These are phyloP conservation scores for Phylloporus arenicola DNA, from an alignment of 768 basidiomycete genomes.

Conservation along the genomic window DNA sequence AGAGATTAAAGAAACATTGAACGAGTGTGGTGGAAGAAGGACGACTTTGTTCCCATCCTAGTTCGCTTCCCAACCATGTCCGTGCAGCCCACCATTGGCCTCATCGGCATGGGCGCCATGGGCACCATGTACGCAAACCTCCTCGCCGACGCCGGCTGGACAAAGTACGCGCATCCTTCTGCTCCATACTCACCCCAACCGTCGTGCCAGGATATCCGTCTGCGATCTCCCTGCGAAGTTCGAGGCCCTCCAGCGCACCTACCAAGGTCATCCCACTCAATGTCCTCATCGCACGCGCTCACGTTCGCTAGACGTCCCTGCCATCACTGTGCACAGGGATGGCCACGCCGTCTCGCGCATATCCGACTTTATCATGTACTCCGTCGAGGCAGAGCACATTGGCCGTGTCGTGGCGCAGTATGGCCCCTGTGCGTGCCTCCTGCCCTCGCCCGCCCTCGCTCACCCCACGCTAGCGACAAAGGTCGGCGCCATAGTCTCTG, in stretches of 20 bases:
- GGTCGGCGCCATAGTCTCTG: constrained; percentile 84
- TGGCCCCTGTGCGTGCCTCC: constrained; percentile 71
- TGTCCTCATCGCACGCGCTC: constrained; percentile 5
- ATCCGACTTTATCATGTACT: constrained; percentile 92
- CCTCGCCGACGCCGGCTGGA: constrained; percentile 80
- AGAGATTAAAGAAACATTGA: too few species aligned
- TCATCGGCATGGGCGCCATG: constrained; percentile 99
- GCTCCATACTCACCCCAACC: neutral
- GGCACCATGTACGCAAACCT: constrained; percentile 85
- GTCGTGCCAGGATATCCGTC: constrained; percentile 65
- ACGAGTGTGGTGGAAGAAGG: constrained; percentile 14
- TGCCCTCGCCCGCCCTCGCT: neutral
- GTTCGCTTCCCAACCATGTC: constrained; percentile 8
- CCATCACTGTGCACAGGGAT: constrained; percentile 62
- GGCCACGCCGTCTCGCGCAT: constrained; percentile 86
- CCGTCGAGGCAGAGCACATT: constrained; percentile 89
- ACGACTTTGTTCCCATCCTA: too few species aligned
- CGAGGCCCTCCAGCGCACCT: constrained; percentile 54
- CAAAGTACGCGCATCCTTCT: constrained; percentile 48
- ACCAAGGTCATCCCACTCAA: constrained; percentile 43
- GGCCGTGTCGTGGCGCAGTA: constrained; percentile 77
- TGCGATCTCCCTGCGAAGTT: constrained; percentile 79
- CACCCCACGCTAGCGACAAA: constrained; percentile 65
- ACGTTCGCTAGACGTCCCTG: constrained; percentile 42
- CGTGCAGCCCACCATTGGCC: constrained; percentile 72